Conservation (phyloP, 768 basidiomycete genomes). For the Lanmaoa pseudosensibilis region DNA sequence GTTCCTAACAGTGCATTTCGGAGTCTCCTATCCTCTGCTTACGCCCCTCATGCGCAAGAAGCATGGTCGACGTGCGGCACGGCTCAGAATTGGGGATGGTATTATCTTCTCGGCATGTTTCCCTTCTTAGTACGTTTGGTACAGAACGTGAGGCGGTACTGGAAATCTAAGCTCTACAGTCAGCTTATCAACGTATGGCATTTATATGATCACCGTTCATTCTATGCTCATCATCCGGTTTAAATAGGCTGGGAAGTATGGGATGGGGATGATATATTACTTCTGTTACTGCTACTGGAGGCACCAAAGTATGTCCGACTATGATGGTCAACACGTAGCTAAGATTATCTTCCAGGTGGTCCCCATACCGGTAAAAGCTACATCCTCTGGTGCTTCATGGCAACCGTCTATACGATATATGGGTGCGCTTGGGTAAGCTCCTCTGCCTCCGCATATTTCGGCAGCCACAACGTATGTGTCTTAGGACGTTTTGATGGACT, state of each 20-base stretch:
- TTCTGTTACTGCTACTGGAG: slow-evolving; percentile 80
- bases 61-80: slow-evolving; percentile 45
- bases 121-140: slow-evolving; percentile 78
- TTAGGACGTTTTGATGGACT: slow-evolving; percentile 88
- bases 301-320: slow-evolving; percentile 45
- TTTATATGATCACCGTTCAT: not conserved
- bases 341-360: slow-evolving; percentile 24
- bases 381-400: slow-evolving; percentile 67
- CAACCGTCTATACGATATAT: slow-evolving; percentile 65
- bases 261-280: slow-evolving; percentile 60
- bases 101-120: slow-evolving; percentile 57
- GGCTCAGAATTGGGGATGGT: slow-evolving; percentile 56
- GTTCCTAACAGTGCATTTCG: not conserved
- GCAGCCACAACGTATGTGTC: not conserved
- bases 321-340: not conserved
- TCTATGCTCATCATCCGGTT: not conserved
- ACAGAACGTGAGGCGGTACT: slow-evolving; percentile 86
- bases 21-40: slow-evolving; percentile 4
- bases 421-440: slow-evolving; percentile 71
- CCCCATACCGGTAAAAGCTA: slow-evolving; percentile 50
- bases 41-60: slow-evolving; percentile 39
- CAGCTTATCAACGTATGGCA: slow-evolving; percentile 84
- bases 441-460: not conserved
- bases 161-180: slow-evolving; percentile 67
- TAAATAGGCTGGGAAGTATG: slow-evolving; percentile 81